Evolutionary conservation across 257 asterid genomes (phyloP).

Genomic region (Solanum tarijense): DNA sequence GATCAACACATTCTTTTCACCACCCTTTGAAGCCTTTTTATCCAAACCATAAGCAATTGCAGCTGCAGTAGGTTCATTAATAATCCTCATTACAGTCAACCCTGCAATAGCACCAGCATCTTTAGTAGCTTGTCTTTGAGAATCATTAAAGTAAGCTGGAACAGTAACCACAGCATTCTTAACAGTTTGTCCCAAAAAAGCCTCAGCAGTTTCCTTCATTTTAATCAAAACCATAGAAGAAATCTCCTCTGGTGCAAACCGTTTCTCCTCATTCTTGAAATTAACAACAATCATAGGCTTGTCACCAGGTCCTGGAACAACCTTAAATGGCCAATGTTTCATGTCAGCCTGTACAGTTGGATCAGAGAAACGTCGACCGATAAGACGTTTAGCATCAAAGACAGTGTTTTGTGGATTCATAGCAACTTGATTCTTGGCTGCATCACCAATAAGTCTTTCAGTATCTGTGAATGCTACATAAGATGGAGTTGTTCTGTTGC

Average conservation of each 20-base stretch:
- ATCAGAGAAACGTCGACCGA: neutral
- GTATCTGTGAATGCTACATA: neutral
- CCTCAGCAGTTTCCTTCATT: neutral
- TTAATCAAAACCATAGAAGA: neutral
- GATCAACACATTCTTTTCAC: neutral
- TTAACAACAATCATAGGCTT: neutral
- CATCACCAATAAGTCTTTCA: neutral
- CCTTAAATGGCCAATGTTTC: neutral
- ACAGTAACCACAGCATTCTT: neutral
- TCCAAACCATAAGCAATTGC: constrained; percentile 10
- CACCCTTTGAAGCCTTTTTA: neutral
- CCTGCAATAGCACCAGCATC: neutral
- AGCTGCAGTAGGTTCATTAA: neutral
- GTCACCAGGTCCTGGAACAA: neutral
- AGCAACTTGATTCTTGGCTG: neutral
- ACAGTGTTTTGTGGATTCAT: neutral
- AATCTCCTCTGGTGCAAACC: neutral
- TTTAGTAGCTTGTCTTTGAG: neutral
- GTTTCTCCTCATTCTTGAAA: neutral
- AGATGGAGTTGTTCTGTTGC: neutral
- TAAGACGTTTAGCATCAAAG: neutral
- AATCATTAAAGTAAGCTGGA: neutral
- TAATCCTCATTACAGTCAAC: neutral
- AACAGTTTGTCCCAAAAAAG: neutral
- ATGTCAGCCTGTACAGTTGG: neutral